These are phyloP conservation scores for Blastomyces silverae DNA, from an alignment of 2,329 filamentous ascomycete genomes.

Conservation along the genomic window DNA sequence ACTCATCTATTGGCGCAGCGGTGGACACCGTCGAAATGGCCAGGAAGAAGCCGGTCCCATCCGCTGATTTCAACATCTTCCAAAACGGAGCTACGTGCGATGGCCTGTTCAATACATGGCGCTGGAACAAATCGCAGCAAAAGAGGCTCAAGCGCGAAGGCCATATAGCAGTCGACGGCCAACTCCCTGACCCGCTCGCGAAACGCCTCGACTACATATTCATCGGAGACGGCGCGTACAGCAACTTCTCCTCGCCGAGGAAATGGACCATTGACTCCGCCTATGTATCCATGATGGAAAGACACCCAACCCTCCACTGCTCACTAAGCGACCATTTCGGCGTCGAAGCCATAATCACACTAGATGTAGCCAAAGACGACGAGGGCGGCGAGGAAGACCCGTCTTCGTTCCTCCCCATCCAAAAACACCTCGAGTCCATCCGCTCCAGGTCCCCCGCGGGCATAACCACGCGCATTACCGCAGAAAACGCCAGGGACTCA, in stretches of 20 bases:
- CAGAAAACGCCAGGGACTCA: background rate
- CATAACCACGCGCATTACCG: background rate
- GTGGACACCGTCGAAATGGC: slow-evolving; percentile 60
- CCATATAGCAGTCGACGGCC: slow-evolving; percentile 57
- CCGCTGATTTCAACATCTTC: slow-evolving; percentile 66
- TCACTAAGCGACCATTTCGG: slow-evolving; percentile 94
- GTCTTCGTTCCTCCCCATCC: slow-evolving; percentile 21
- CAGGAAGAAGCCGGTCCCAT: slow-evolving; percentile 61
- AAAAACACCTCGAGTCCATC: slow-evolving; percentile 18
- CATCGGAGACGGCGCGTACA: slow-evolving; percentile 51
- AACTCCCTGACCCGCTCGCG: slow-evolving; percentile 63
- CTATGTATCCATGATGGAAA: slow-evolving; percentile 70
- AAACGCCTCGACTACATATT: slow-evolving; percentile 95
- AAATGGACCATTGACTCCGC: slow-evolving; percentile 65
- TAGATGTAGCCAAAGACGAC: slow-evolving; percentile 30
- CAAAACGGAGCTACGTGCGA: slow-evolving; percentile 87
- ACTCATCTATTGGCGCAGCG: slow-evolving; percentile 71
- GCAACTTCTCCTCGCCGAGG: slow-evolving; percentile 20
- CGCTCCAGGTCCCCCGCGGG: slow-evolving; percentile 9
- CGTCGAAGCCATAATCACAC: slow-evolving; percentile 68
- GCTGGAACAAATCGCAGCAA: slow-evolving; percentile 68
- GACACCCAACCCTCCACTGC: slow-evolving; percentile 73
- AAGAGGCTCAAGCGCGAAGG: slow-evolving; percentile 60
- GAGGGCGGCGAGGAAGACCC: slow-evolving; percentile 17
- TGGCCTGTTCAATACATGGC: slow-evolving; percentile 82